Percentiles rank a stretch among this genome's conserved stretches.
phyloP scores from a whole-genome alignment of 352 stramenopile species.

The Phytopythium ostracodes region DNA sequence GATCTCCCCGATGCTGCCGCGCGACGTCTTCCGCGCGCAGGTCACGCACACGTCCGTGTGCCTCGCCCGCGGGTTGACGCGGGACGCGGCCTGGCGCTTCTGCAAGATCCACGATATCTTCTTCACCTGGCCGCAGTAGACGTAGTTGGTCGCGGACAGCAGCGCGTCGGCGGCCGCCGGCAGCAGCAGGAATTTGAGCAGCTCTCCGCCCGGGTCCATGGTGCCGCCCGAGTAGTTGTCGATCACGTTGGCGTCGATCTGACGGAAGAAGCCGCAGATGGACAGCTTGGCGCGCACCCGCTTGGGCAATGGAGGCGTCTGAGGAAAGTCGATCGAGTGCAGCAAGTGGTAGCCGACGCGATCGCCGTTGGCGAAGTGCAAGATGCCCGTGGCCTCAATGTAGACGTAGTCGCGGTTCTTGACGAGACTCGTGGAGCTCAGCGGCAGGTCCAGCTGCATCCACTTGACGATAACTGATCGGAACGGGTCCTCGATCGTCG shows the following conservation, averaged over 20 bases:
- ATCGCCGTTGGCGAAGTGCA: slow-evolving; percentile 22
- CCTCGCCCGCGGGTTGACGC: slow-evolving; percentile 14
- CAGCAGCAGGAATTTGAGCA: slow-evolving; percentile 24
- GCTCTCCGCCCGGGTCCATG: slow-evolving; percentile 20
- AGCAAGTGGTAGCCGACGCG: slow-evolving; percentile 24
- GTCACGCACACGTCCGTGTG: slow-evolving; percentile 22
- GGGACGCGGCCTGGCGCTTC: slow-evolving; percentile 14
- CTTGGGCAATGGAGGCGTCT: slow-evolving; percentile 12
- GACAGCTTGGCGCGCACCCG: slow-evolving; percentile 46
- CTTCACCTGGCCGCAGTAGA: slow-evolving; percentile 34
- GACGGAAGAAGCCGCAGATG: slow-evolving; percentile 47
- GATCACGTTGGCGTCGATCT: slow-evolving; percentile 31
- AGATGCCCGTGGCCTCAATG: slow-evolving; percentile 42
- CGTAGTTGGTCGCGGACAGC: slow-evolving; percentile 26
- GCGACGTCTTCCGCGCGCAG: slow-evolving; percentile 17
- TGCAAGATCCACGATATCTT: slow-evolving; percentile 26
- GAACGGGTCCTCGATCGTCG: slow-evolving; percentile 47
- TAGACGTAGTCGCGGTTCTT: slow-evolving; percentile 47
- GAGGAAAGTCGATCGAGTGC: slow-evolving; percentile 9
- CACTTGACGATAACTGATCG: slow-evolving; percentile 36
- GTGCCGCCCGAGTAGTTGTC: slow-evolving; percentile 39
- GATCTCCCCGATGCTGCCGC: slow-evolving; percentile 11
- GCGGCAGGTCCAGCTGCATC: slow-evolving; percentile 25
- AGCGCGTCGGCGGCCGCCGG: slow-evolving; percentile 18
- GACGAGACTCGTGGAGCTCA: slow-evolving; percentile 18